Evolutionary conservation across 306 rosid genomes (phyloP), one percentile per base, ranked within the genome.

Genomic region (Acacia acuminata): DNA sequence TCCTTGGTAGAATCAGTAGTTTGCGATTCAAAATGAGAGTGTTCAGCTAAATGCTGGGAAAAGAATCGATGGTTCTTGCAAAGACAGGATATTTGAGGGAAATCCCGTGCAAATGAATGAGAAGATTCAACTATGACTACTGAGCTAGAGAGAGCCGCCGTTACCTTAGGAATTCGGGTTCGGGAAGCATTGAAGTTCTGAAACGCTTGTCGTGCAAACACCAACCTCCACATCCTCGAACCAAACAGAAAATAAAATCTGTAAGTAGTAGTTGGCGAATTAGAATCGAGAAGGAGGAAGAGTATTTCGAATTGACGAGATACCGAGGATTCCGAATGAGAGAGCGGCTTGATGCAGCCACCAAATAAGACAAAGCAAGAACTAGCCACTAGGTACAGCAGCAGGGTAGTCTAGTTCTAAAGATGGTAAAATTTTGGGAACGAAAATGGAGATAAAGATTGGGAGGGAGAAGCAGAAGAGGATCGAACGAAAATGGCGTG

Each of bases 31-130:
- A 22, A 70, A n/a, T 43, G 34, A 70, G 75, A 10, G 75, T 42
- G n/a, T n/a, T 70, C 75, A 70, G 9, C 75, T n/a, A 55, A 40
- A 68, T 68, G 25, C 5, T 81, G 75, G 22, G 90, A 85, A 70
- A 88, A 82, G 77, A 83, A 90, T 15, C 91, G 84, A 5, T 58
- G 75, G 47, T 12, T 72, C 25, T 64, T 68, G 47, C 9, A 40
- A 14, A 48, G 50, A 53, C 15, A 34, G 10, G 79, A 74, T n/a
- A 66, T 69, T 40, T 70, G 53, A 32, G 85, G 69, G 44, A 43
- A 67, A 30, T 14, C 5, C 47, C 32, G 8, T 40, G 79, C 58
- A 25, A 58, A 25, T 61, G 71, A 82, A 36, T 20, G 14, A 32
- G 48, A 74, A n/a, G 76, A 34, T 47, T 71, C 27, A 19, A 75